Evolutionary conservation across 441 rosid genomes (phyloP).

Genomic region (Erodium texanum): DNA sequence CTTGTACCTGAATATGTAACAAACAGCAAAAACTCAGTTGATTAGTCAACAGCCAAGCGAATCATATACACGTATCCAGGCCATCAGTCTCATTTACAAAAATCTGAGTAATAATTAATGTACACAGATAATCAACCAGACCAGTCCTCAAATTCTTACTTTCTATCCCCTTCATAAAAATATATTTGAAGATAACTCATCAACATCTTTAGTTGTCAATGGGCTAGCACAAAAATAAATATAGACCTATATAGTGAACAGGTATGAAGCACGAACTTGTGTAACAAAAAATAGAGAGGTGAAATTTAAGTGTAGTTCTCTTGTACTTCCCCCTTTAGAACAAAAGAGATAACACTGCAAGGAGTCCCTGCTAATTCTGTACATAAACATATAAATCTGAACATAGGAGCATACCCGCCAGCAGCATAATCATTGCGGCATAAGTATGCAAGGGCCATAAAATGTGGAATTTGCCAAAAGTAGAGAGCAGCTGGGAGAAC

Average conservation of each 20-base stretch:
- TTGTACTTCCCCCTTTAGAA: background rate
- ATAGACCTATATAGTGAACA: background rate
- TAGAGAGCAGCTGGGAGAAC: constrained; percentile 92
- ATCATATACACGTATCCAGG: background rate
- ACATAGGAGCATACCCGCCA: constrained; percentile 62
- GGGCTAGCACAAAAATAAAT: background rate
- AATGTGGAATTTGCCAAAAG: constrained; percentile 98
- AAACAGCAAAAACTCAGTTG: constrained; percentile 1
- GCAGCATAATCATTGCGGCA: constrained; percentile 87
- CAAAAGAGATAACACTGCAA: background rate
- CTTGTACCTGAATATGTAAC: constrained; percentile 48
- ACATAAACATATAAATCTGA: constrained; percentile 4
- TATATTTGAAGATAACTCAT: background rate
- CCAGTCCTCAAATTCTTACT: background rate
- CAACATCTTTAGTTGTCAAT: background rate
- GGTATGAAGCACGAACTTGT: background rate
- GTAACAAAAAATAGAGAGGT: background rate
- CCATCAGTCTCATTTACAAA: background rate
- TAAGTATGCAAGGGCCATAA: constrained; percentile 89
- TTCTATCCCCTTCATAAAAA: background rate
- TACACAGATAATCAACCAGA: background rate
- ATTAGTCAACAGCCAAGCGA: background rate
- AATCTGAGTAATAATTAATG: background rate
- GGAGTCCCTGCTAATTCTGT: background rate
- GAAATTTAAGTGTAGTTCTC: background rate